These are phyloP conservation scores for Anaeromyces robustus DNA, from an alignment of 192 early-diverging fungal genomes.

Conservation along the genomic window DNA sequence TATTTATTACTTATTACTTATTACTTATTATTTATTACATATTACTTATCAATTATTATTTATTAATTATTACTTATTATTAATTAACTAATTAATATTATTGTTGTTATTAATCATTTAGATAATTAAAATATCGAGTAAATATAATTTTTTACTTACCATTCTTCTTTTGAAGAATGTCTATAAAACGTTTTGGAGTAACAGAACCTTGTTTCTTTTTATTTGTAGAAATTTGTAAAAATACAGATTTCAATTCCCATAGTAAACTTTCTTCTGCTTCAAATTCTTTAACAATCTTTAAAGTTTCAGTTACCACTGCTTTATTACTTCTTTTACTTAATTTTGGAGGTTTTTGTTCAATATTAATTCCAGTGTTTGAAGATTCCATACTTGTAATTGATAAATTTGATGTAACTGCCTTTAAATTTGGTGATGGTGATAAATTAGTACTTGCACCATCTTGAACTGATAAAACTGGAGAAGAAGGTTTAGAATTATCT, in stretches of 20 bases:
- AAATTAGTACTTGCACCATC: constrained; percentile 13
- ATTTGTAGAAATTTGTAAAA: constrained; percentile 62
- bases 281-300: constrained; percentile 11
- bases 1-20: too few relatives aligned
- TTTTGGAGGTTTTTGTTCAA: background rate
- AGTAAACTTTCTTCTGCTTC: constrained; percentile 65
- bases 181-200: constrained; percentile 69
- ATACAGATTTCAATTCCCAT: constrained; percentile 68
- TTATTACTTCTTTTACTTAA: background rate
- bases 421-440: constrained; percentile 8
- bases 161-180: constrained; percentile 84
- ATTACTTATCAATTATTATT: too few relatives aligned
- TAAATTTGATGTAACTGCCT: constrained; percentile 6
- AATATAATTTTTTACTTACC: too few relatives aligned
- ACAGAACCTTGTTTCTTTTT: constrained; percentile 70
- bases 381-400: background rate
- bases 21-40: too few relatives aligned
- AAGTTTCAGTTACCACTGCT: background rate
- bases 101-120: too few relatives aligned
- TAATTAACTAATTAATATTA: too few relatives aligned
- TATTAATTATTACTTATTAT: too few relatives aligned
- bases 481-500: constrained; percentile 2
- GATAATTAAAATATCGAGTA: too few relatives aligned
- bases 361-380: background rate
- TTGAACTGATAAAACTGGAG: constrained; percentile 5